A percentile compares a stretch with the other conserved stretches of the same genome.
These are phyloP conservation scores for Malania oleifera DNA, from an alignment of 164 flowering plant species.

Conservation along the genomic window DNA sequence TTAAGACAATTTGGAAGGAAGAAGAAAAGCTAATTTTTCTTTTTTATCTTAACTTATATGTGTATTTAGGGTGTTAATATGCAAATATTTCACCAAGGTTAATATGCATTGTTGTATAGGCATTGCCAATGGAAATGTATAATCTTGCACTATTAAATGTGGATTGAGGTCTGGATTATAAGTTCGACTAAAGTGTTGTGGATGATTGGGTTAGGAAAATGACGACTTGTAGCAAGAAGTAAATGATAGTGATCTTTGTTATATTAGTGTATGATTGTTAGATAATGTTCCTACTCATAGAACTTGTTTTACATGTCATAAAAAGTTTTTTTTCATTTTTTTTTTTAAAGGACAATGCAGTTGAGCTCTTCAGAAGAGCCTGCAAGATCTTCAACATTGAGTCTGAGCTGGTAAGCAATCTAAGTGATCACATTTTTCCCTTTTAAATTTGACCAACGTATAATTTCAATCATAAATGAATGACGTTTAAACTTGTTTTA, in stretches of 20 bases:
- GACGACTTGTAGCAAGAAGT: too few species aligned
- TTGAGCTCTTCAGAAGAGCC: constrained; percentile 80
- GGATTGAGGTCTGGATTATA: too few species aligned
- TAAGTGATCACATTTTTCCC: not conserved
- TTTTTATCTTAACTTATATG: too few species aligned
- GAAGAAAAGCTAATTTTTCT: too few species aligned
- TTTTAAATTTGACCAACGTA: not conserved
- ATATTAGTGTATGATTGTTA: not conserved
- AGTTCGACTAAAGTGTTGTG: too few species aligned
- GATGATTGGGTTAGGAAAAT: too few species aligned
- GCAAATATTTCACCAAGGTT: too few species aligned
- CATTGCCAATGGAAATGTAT: too few species aligned
- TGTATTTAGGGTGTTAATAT: too few species aligned
- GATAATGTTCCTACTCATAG: not conserved
- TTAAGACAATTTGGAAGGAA: too few species aligned
- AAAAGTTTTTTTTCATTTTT: constrained; percentile 1
- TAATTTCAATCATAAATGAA: not conserved
- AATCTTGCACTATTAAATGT: too few species aligned
- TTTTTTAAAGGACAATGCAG: constrained; percentile 64
- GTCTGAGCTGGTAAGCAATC: constrained; percentile 46
- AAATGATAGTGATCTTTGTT: not conserved
- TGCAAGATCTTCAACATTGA: constrained; percentile 85
- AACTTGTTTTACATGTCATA: not conserved
- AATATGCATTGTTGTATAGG: too few species aligned
- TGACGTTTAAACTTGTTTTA: constrained; percentile 10